Percentiles rank a stretch among this genome's conserved stretches.
Conservation (phyloP, 345 rosid genomes). For the Trapa bicornis region DNA sequence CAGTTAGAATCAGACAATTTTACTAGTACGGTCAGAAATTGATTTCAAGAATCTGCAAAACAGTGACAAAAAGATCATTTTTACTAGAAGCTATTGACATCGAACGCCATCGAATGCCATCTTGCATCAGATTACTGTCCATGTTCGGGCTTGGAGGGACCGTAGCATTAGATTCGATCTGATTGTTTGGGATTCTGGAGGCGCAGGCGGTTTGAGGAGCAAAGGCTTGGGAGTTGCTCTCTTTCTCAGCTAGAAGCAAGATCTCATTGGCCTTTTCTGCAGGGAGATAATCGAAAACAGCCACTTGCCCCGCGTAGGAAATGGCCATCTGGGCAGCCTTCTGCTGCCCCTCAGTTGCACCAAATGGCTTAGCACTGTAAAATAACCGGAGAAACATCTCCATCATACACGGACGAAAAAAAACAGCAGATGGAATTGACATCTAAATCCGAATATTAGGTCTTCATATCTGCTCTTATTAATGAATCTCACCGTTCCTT, state of each 20-base stretch:
- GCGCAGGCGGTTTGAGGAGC: conserved; percentile 13
- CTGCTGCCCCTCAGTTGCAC: conserved; percentile 9
- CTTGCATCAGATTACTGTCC: conserved; percentile 25
- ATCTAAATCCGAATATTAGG: background rate
- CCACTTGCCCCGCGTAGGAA: conserved; percentile 69
- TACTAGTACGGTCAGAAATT: background rate
- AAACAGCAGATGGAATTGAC: background rate
- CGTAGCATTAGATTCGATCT: conserved; percentile 16
- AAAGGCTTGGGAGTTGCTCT: conserved; percentile 25
- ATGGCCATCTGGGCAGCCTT: conserved; percentile 61
- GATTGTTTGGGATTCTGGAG: conserved; percentile 13
- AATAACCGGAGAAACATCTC: conserved; percentile 4
- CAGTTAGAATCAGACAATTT: background rate
- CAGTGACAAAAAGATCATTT: background rate
- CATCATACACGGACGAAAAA: background rate
- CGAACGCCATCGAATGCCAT: conserved; percentile 13
- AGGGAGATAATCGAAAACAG: conserved; percentile 58
- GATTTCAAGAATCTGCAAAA: background rate
- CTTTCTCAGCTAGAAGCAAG: conserved; percentile 48
- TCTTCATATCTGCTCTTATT: background rate
- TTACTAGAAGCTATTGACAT: conserved; percentile 40
- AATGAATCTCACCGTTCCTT: background rate
- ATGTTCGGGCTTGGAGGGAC: conserved; percentile 17
- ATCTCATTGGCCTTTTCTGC: conserved; percentile 74
- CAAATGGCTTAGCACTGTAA: conserved; percentile 14